Percentiles rank a stretch among this genome's conserved stretches.
Conservation (phyloP, 2,329 filamentous ascomycete genomes). For the Penicillium palitans region DNA sequence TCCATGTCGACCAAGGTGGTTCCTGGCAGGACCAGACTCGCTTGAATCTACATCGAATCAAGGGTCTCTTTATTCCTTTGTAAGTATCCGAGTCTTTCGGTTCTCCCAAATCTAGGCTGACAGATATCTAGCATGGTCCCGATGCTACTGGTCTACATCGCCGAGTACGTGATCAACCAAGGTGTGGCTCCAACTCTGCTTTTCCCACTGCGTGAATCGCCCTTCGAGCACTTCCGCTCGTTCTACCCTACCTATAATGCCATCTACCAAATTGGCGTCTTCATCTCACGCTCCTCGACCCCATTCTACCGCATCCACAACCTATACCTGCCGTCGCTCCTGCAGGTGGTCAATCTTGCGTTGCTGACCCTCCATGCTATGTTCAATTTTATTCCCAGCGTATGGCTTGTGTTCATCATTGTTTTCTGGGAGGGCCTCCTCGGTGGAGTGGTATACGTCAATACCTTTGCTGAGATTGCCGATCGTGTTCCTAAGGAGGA, state of each 20-base stretch:
- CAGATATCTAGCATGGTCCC: conserved; percentile 69
- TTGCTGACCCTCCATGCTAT: conserved; percentile 75
- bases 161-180: conserved; percentile 97
- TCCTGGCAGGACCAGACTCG: conserved; percentile 43
- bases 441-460: conserved; percentile 90
- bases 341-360: conserved; percentile 77
- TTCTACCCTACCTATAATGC: conserved; percentile 96
- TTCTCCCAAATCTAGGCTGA: background rate
- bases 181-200: conserved; percentile 86
- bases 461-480: conserved; percentile 91
- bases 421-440: conserved; percentile 94
- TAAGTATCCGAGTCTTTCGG: conserved; percentile 36
- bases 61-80: conserved; percentile 70
- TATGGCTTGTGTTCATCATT: conserved; percentile 81
- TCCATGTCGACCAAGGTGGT: conserved; percentile 9
- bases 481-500: conserved; percentile 75
- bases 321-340: conserved; percentile 76
- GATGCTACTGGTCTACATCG: conserved; percentile 86
- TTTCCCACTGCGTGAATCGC: conserved; percentile 74
- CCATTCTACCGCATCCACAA: conserved; percentile 80
- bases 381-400: conserved; percentile 76
- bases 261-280: conserved; percentile 92
- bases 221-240: conserved; percentile 76
- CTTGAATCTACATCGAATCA: conserved; percentile 63
- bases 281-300: conserved; percentile 87